Evolutionary conservation across 225 moss, liverwort and hornwort genomes (phyloP).

Genomic region (Bryum argenteum): DNA sequence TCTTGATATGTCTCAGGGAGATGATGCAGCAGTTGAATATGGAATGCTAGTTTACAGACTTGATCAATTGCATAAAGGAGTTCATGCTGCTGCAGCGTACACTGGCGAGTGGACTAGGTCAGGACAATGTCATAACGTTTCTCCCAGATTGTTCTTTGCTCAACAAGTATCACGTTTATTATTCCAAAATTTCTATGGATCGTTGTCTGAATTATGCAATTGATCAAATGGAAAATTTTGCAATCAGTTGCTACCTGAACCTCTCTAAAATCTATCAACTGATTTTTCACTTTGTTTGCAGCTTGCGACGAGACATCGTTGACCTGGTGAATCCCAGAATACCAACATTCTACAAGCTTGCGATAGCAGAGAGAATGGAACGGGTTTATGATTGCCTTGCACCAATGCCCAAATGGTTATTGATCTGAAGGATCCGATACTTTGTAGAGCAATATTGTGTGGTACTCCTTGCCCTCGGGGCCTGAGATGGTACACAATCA

Average conservation of each 20-base stretch:
- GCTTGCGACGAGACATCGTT: conserved; percentile 83
- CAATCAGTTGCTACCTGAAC: neutral
- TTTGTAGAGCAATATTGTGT: conserved; percentile 22
- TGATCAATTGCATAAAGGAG: conserved; percentile 76
- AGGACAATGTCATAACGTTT: conserved; percentile 16
- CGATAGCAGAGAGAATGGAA: conserved; percentile 88
- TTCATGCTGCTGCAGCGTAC: conserved; percentile 59
- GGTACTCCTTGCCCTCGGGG: conserved; percentile 10
- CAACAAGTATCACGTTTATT: conserved; percentile 14
- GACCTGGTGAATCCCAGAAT: conserved; percentile 85
- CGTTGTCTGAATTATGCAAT: neutral
- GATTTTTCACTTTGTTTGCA: conserved; percentile 37
- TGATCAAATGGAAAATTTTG: conserved; percentile 1
- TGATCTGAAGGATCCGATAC: conserved; percentile 29
- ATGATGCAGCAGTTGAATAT: conserved; percentile 72
- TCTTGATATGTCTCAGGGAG: conserved; percentile 56
- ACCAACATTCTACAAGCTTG: conserved; percentile 82
- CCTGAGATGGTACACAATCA: conserved; percentile 17
- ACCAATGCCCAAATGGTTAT: conserved; percentile 65
- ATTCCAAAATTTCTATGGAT: neutral
- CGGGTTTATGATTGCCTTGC: conserved; percentile 95
- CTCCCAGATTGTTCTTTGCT: neutral
- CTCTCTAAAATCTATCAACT: conserved; percentile 4
- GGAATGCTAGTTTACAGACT: conserved; percentile 88
- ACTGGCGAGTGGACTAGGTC: conserved; percentile 87